A percentile compares a stretch with the other conserved stretches of the same genome.
Evolutionary conservation across 2,329 filamentous ascomycete genomes (phyloP).

Genomic region (Fusarium brachygibbosum): DNA sequence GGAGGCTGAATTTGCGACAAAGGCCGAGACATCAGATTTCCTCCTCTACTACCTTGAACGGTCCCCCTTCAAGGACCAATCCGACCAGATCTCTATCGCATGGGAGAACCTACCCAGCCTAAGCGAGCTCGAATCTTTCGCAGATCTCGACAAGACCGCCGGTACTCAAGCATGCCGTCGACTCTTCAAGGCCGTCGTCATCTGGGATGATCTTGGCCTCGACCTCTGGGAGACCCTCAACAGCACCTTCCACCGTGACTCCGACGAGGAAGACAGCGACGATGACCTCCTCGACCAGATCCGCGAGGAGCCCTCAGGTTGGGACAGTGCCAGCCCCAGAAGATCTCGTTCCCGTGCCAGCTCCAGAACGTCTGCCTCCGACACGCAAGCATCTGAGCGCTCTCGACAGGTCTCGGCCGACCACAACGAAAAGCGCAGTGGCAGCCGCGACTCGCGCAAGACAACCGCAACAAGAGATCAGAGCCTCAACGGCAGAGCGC

Average conservation of each 20-base stretch:
- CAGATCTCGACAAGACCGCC: conserved; percentile 52
- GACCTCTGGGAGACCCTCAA: conserved; percentile 53
- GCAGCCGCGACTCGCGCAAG: conserved; percentile 34
- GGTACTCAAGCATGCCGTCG: conserved; percentile 55
- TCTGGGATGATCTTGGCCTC: conserved; percentile 56
- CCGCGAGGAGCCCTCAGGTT: conserved; percentile 30
- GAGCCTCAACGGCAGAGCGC: conserved; percentile 22
- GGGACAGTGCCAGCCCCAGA: conserved; percentile 30
- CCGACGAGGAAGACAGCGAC: conserved; percentile 25
- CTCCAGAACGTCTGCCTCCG: conserved; percentile 34
- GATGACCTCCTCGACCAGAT: conserved; percentile 37
- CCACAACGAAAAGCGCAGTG: conserved; percentile 30
- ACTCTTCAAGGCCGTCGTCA: conserved; percentile 56
- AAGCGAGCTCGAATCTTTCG: conserved; percentile 53
- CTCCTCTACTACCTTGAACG: conserved; percentile 52
- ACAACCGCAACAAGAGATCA: conserved; percentile 22
- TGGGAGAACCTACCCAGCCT: conserved; percentile 54
- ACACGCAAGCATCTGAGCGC: conserved; percentile 30
- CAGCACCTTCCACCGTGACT: conserved; percentile 26
- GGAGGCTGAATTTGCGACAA: conserved; percentile 51
- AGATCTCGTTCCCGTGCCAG: conserved; percentile 37
- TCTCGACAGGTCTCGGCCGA: conserved; percentile 39
- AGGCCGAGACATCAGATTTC: conserved; percentile 52
- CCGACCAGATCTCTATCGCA: conserved; percentile 53
- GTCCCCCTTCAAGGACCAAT: conserved; percentile 46